Conservation (phyloP, 2,329 filamentous ascomycete species). For the Epichloe gansuensis region DNA sequence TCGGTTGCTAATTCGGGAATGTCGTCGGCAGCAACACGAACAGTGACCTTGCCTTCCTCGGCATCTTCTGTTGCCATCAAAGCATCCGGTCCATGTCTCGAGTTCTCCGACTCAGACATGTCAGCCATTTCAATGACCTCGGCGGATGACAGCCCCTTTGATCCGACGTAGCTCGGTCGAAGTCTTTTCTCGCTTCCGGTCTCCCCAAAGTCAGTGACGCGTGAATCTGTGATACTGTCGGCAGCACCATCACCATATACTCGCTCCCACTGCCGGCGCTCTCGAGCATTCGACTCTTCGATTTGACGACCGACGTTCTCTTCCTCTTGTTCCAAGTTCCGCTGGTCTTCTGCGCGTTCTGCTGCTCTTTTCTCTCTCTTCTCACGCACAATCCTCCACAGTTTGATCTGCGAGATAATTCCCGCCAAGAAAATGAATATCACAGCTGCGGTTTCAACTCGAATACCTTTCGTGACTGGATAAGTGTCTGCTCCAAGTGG, state of each 20-base stretch:
- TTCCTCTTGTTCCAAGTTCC: constrained; percentile 50
- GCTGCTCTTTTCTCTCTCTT: constrained; percentile 40
- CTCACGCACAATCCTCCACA: constrained; percentile 71
- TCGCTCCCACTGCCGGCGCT: constrained; percentile 62
- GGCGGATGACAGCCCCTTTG: constrained; percentile 23
- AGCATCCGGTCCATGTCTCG: constrained; percentile 19
- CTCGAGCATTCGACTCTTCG: constrained; percentile 46
- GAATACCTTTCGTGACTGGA: constrained; percentile 74
- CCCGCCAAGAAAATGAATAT: constrained; percentile 64
- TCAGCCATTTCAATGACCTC: constrained; percentile 45
- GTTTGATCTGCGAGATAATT: constrained; percentile 68
- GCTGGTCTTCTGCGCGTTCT: constrained; percentile 35
- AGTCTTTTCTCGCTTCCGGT: constrained; percentile 33
- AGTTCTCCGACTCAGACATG: constrained; percentile 23
- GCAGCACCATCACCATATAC: constrained; percentile 52
- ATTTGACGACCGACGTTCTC: constrained; percentile 55
- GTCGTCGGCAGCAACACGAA: constrained; percentile 40
- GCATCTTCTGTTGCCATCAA: constrained; percentile 30
- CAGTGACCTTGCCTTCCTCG: constrained; percentile 34
- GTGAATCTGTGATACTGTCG: constrained; percentile 22
- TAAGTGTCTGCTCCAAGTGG: constrained; percentile 66
- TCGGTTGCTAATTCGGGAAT: constrained; percentile 15
- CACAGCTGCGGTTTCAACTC: constrained; percentile 68
- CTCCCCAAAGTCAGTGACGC: constrained; percentile 39
- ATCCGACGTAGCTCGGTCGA: constrained; percentile 21